Evolutionary conservation across 345 rosid genomes (phyloP), one percentile per base, ranked within the genome.

Genomic region (Syzygium grande): DNA sequence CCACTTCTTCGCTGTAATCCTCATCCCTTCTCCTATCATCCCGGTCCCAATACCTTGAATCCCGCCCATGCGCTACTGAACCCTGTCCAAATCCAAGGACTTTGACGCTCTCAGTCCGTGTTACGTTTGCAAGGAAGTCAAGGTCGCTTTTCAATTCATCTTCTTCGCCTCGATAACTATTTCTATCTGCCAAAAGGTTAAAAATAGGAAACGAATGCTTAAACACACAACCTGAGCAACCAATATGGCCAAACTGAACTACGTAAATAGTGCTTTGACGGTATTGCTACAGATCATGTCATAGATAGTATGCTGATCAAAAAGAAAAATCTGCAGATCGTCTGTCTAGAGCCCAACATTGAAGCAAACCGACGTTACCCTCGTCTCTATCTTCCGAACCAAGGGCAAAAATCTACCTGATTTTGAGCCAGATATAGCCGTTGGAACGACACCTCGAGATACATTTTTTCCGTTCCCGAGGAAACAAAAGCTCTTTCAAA

Each of bases 21-120:
- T 87, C 93, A 91, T 97, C 99, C 87, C 99, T 91, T 90, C 99
- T 95, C 92, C 99, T 93, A 89, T 96, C 99, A 90, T 97, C 99
- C 92, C 88, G 93, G 90, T 97, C 99, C 99, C 99, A 96, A 90
- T 93, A 93, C 89, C 99, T 93, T 7, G 99, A 97, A 92, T 97
- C 99, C 38, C 97, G 91, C 59, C 97, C 99, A 86, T 94, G 96
- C 46, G 90, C 78, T 38, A 91, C 94, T 0, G 98, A 94, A 80
- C 96, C 96, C 27, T 87, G 90, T 86, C 99, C 99, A 91, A 95
- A 97, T 85, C 91, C 93, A 83, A 97, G 93, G 85, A 93, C 94
- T 88, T 91, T 95, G 52, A 85, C 85, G 4, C 92, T 87, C 14
- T 93, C 94, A 3, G 90, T 91, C 84, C 98, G 92, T n/a, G 99